Base-by-base conservation (phyloP, 2,329 filamentous ascomycete genomes). In the Rachicladosporium sp. region DNA sequence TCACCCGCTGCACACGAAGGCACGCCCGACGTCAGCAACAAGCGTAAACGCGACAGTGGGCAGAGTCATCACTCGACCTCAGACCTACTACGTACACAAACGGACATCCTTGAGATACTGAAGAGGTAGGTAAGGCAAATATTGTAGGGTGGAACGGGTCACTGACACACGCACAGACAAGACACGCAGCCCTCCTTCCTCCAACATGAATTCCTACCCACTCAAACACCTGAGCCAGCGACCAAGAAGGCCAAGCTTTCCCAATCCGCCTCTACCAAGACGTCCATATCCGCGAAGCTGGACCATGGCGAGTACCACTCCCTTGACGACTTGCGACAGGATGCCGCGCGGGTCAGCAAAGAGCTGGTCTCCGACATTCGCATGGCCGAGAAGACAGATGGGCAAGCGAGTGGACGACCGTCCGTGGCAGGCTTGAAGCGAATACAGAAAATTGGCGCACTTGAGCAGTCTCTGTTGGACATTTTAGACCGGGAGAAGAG, bases 101-200 rank as follows among this genome's bases (percentile, higher is more conserved):
- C 50, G 8, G 64, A 68, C 44, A 57, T 69, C 12, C 42, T 66
- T 9, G 53, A 58, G 10, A 53, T 69, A 2, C 46, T 69, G 23
- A 55, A 61, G 47, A 59, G 55, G 63, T 66, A 57, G n/a, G 45
- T 33, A 31, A 31, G 3, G 2, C 31, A 21, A 36, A 27, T 19
- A 11, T 6, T 21, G 13, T 7, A 33, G 9, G 13, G 15, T 19
- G 38, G 9, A 31, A 30, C 2, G 10, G 10, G 11, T 19, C 10
- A 8, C 44, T 53, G 23, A 54, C 33, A 10, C 10, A n/a, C 6
- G 21, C 36, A 8, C 35, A 56, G 54, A 29, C 35, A 54, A 42
- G 67, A 70, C 49, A 65, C 63, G 2, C 52, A 56, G 8, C 65
- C 67, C 11, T 68, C 67, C 11, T 63, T 69, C 43, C 58, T 71